Evolutionary conservation across 2,329 filamentous ascomycete genomes (phyloP).

Genomic region (Didymella segeticola): DNA sequence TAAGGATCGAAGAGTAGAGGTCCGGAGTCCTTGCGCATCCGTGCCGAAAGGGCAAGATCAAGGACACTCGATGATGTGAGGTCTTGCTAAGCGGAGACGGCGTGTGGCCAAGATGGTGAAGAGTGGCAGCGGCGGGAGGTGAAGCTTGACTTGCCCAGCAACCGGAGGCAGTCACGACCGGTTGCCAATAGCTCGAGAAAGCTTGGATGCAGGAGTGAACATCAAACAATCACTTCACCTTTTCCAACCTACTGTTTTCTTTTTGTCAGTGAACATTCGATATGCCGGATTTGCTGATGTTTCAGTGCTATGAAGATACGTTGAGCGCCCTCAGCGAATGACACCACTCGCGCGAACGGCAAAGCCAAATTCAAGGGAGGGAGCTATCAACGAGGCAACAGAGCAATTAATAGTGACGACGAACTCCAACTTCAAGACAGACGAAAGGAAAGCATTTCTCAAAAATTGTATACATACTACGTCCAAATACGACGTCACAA

Average conservation of each 20-base stretch:
- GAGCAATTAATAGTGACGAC: too few relatives aligned
- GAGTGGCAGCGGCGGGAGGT: neutral
- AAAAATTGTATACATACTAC: too few relatives aligned
- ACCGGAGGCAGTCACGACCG: neutral
- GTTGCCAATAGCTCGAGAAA: neutral
- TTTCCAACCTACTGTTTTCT: neutral
- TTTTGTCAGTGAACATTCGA: too few relatives aligned
- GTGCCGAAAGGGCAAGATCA: neutral
- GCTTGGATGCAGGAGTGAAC: neutral
- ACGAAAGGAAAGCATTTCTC: too few relatives aligned
- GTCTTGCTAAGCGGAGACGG: neutral
- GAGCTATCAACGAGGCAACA: neutral
- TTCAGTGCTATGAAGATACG: neutral
- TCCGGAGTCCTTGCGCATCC: neutral
- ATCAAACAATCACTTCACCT: neutral
- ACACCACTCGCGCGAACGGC: neutral
- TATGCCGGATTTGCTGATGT: neutral
- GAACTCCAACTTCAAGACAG: too few relatives aligned
- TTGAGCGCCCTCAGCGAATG: neutral
- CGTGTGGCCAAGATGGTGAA: slow-evolving; percentile 6
- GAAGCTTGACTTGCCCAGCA: slow-evolving; percentile 10
- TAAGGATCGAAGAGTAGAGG: neutral
- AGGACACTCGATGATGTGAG: neutral
- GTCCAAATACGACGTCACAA: neutral
- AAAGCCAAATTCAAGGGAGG: neutral